These are phyloP conservation scores for Gymnopilus junonius DNA, from an alignment of 768 basidiomycete genomes.

Conservation along the genomic window DNA sequence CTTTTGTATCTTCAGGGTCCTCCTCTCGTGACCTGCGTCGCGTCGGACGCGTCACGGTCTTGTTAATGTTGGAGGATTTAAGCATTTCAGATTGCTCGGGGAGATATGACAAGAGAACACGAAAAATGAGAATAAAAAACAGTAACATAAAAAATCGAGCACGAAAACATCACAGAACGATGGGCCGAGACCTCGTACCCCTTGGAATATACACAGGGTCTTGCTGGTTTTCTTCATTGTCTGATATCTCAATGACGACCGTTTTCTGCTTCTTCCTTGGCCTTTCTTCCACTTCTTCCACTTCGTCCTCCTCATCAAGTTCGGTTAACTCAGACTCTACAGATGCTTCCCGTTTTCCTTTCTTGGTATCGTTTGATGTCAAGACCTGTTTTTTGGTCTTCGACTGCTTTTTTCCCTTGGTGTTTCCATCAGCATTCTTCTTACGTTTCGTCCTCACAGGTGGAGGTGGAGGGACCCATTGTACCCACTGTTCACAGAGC, in stretches of 20 bases:
- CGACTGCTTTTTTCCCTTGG: not conserved
- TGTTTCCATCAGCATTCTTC: not conserved
- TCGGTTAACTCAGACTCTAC: not conserved
- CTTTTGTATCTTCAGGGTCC: constrained; percentile 3
- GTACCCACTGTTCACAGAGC: constrained; percentile 6
- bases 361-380: not conserved
- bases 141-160: no score
- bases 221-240: not conserved
- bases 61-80: no score
- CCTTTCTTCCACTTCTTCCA: no score
- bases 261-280: not conserved
- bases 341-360: not conserved
- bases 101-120: not conserved
- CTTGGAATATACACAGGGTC: not conserved
- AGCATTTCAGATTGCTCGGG: no score
- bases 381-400: not conserved
- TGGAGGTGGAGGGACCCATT: constrained; percentile 11
- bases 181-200: not conserved
- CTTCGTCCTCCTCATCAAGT: not conserved
- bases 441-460: not conserved
- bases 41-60: not conserved
- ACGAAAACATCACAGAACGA: not conserved
- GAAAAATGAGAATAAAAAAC: no score
- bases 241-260: not conserved
- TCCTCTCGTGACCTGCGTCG: not conserved